These are phyloP conservation scores for Chaetomiaceae sp. DNA, from an alignment of 2,329 filamentous ascomycete species.

Conservation along the genomic window DNA sequence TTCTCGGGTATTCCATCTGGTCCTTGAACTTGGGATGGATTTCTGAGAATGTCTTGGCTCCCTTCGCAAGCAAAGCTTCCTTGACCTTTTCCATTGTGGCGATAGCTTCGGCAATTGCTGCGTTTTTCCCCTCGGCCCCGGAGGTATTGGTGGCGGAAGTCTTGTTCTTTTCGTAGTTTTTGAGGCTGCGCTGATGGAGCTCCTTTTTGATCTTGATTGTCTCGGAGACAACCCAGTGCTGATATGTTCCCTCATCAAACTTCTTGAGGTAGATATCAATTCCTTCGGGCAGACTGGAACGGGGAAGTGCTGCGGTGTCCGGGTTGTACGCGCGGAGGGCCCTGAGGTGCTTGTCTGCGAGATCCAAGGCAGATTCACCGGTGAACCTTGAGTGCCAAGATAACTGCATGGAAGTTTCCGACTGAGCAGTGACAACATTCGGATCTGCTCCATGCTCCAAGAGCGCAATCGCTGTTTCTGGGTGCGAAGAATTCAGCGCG, in stretches of 20 bases:
- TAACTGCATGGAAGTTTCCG: conserved; percentile 35
- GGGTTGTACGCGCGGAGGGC: conserved; percentile 44
- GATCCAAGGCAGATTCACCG: conserved; percentile 55
- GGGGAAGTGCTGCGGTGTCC: conserved; percentile 29
- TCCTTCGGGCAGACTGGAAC: conserved; percentile 31
- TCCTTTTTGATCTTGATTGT: conserved; percentile 35
- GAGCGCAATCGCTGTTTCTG: conserved; percentile 52
- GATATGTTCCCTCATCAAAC: conserved; percentile 54
- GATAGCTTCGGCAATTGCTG: conserved; percentile 49
- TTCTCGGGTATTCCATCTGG: neutral
- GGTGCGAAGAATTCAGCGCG: conserved; percentile 50
- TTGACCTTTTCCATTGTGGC: conserved; percentile 53
- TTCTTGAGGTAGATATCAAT: conserved; percentile 51
- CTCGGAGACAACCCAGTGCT: conserved; percentile 48
- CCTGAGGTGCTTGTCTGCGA: conserved; percentile 51
- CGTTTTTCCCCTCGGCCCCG: conserved; percentile 48
- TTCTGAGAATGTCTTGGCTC: conserved; percentile 63
- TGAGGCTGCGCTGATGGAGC: conserved; percentile 34
- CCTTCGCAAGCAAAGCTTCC: conserved; percentile 48
- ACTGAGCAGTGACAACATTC: conserved; percentile 50
- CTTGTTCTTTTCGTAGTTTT: conserved; percentile 35
- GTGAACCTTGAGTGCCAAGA: conserved; percentile 32
- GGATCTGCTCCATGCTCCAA: conserved; percentile 62
- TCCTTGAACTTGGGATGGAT: conserved; percentile 54
- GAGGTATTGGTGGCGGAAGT: conserved; percentile 29